Evolutionary conservation across 495 filamentous ascomycete species (phyloP).

Genomic region (Penicillium atrosanguineum): DNA sequence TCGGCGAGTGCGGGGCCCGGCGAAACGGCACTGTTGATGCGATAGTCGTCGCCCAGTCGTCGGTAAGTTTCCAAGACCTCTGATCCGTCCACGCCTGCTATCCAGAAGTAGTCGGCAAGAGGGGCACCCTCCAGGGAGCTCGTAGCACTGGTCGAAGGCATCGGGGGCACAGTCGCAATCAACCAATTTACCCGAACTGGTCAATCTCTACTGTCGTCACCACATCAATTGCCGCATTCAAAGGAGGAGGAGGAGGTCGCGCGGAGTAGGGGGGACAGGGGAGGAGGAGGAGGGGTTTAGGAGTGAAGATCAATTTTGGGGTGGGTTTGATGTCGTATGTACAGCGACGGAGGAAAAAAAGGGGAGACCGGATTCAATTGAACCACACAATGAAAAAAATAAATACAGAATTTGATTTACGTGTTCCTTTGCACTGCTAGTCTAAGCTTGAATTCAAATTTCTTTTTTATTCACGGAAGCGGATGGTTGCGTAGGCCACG

Average conservation of each 20-base stretch:
- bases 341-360: neutral
- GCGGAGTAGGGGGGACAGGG: constrained; percentile 1
- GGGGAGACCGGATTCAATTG: neutral
- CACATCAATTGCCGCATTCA: constrained; percentile 31
- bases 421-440: constrained; percentile 9
- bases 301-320: constrained; percentile 29
- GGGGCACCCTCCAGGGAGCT: constrained; percentile 57
- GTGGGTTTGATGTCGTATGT: constrained; percentile 6
- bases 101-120: constrained; percentile 98
- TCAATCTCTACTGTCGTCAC: constrained; percentile 28
- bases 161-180: constrained; percentile 19
- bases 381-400: neutral
- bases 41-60: constrained; percentile 53
- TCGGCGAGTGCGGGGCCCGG: constrained; percentile 61
- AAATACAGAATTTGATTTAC: neutral
- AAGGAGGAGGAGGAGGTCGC: constrained; percentile 3
- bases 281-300: constrained; percentile 24
- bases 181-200: constrained; percentile 12
- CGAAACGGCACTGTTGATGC: constrained; percentile 39
- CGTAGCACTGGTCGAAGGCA: constrained; percentile 30
- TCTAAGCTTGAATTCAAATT: constrained; percentile 5
- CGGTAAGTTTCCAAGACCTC: constrained; percentile 48
- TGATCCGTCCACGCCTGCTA: constrained; percentile 80
- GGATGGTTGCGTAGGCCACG: constrained; percentile 31
- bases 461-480: constrained; percentile 7